A percentile compares a stretch with the other conserved stretches of the same genome.
These are phyloP conservation scores for Choiromyces venosus DNA, from an alignment of 495 filamentous ascomycete genomes.

Conservation along the genomic window DNA sequence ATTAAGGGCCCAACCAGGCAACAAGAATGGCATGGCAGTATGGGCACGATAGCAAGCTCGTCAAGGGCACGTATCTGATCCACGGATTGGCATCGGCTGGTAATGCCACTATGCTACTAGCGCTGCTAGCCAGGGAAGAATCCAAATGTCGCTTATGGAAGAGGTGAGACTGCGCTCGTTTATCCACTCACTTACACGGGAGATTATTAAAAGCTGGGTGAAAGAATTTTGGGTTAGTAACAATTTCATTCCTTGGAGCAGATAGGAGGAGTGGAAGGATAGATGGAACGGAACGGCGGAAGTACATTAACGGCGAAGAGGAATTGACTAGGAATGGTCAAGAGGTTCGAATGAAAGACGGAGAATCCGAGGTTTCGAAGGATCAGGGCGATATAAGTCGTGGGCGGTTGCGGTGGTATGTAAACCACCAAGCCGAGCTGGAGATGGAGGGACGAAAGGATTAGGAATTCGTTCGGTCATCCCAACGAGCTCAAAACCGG, in stretches of 20 bases:
- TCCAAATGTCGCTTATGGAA: slow-evolving; percentile 53
- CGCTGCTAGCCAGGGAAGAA: slow-evolving; percentile 52
- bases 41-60: slow-evolving; percentile 54
- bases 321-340: slow-evolving; percentile 51
- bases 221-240: neutral
- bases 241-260: no score
- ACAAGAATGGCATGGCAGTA: slow-evolving; percentile 61
- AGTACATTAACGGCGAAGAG: slow-evolving; percentile 46
- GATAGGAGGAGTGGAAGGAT: neutral
- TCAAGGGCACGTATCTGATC: slow-evolving; percentile 52
- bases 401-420: slow-evolving; percentile 50
- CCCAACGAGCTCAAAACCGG: no score
- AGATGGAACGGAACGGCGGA: neutral
- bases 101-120: slow-evolving; percentile 49
- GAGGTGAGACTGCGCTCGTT: slow-evolving; percentile 53
- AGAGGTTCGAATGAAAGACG: slow-evolving; percentile 53
- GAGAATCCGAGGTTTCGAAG: slow-evolving; percentile 52
- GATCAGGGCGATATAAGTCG: slow-evolving; percentile 50
- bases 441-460: slow-evolving; percentile 2
- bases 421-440: slow-evolving; percentile 50
- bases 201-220: slow-evolving; percentile 45
- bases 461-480: neutral
- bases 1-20: slow-evolving; percentile 44
- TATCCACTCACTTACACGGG: slow-evolving; percentile 53
- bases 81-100: slow-evolving; percentile 46